A percentile compares a stretch with the other conserved stretches of the same genome.
Evolutionary conservation across 2,329 filamentous ascomycete genomes (phyloP).

Genomic region (Dendryphion nanum): DNA sequence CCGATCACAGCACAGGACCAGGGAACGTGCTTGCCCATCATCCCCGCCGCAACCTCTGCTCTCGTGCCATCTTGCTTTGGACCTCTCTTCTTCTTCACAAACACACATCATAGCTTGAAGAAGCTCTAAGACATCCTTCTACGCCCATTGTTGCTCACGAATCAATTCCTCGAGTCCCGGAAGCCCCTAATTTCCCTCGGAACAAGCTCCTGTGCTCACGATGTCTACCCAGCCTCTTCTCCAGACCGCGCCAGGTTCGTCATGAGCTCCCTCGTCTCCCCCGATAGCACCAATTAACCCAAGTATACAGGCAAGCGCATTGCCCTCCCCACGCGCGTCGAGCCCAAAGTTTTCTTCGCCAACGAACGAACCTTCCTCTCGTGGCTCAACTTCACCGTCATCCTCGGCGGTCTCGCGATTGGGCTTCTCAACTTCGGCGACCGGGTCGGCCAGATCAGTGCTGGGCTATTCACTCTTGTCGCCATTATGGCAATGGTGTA

Average conservation of each 20-base stretch:
- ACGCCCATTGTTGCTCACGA: no score
- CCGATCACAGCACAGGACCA: constrained; percentile 6
- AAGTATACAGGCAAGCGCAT: constrained; percentile 84
- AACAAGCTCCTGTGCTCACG: no score
- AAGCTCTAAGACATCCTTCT: no score
- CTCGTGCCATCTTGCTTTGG: no score
- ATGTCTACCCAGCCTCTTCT: constrained; percentile 98
- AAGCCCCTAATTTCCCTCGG: no score
- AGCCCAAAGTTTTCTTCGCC: constrained; percentile 99
- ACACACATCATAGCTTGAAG: no score
- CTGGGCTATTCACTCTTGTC: constrained; percentile 89
- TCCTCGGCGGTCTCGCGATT: constrained; percentile 92
- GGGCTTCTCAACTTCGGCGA: constrained; percentile 99
- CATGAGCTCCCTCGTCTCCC: constrained; percentile 32
- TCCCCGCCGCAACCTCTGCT: background rate
- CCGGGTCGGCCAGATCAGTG: constrained; percentile 87
- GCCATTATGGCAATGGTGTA: constrained; percentile 96
- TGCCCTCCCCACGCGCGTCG: constrained; percentile 93
- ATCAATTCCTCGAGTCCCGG: no score
- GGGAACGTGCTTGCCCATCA: constrained; percentile 7
- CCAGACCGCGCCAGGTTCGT: constrained; percentile 90
- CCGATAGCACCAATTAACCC: constrained; percentile 3
- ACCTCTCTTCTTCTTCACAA: no score
- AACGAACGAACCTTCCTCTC: constrained; percentile 99
- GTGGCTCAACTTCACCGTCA: constrained; percentile 99